Evolutionary conservation across 1,139 yeast genomes (phyloP), one percentile per base, ranked within the genome.

Genomic region (Eremothecium sinecaudum): DNA sequence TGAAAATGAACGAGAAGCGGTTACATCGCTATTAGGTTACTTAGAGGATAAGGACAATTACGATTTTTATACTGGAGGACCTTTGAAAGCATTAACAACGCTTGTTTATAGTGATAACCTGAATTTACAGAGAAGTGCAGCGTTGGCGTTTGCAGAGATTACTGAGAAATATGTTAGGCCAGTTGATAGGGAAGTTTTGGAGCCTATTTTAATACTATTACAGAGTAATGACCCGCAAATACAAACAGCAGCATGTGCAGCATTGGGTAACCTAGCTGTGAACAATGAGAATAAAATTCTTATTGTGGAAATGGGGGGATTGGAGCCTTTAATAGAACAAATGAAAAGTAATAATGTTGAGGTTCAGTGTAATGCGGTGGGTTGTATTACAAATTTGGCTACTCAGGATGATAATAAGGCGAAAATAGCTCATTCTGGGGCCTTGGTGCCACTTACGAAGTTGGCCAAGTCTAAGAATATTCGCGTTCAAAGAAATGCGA

Each of bases 301-400:
- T 36, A 90, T 92, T 44, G 98, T 90, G 21, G 95, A 87, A 54
- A 84, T 92, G 95, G 97, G 97, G 20, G 98, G 98, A 2, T 70
- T 90, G 41, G 95, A 87, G 47, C 97, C 97, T 7, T 71, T 90
- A 35, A 90, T 90, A 50, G 79, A 93, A 59, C 98, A 92, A 62
- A 90, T 90, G 99, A 79, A 84, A 80, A 80, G 94, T 29, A 75
- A 93, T 38, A 90, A 92, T 52, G 93, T 90, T 41, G 99, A 90
- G 59, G 98, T 92, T 24, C 98, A 92, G 62, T 90, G 99, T 61
- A 90, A 90, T 56, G 98, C 99, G 3, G 98, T 92, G 37, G 99
- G 99, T 7, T 92, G 98, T 58, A 87, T 90, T 57, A 90, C 99
- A 24, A 90, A 90, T 58, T 72, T 90, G 59, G 98, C 98, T 10